A percentile compares a stretch with the other conserved stretches of the same genome.
Conservation (phyloP, 495 filamentous ascomycete genomes). For the Penicillium verhagenii region DNA sequence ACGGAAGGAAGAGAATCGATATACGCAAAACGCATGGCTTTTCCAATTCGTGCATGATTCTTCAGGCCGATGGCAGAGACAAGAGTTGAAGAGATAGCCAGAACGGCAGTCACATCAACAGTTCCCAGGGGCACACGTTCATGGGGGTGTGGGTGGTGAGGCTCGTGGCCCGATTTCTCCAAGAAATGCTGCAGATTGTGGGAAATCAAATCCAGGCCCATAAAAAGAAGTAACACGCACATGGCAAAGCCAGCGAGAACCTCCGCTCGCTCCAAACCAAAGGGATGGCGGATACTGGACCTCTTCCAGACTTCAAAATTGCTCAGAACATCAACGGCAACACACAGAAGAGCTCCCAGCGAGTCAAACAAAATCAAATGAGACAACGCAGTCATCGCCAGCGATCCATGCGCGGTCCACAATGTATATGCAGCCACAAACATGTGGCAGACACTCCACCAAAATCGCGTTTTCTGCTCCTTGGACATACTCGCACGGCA, state of each 20-base stretch:
- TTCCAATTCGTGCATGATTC: constrained; percentile 92
- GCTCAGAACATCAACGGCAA: constrained; percentile 83
- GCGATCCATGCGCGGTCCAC: constrained; percentile 79
- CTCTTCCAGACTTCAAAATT: constrained; percentile 99
- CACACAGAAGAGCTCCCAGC: constrained; percentile 87
- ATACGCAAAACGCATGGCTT: constrained; percentile 74
- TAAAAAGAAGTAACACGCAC: constrained; percentile 91
- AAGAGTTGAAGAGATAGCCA: constrained; percentile 84
- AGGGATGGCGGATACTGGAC: constrained; percentile 88
- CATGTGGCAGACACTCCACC: constrained; percentile 89
- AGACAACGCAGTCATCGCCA: constrained; percentile 88
- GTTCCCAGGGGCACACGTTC: constrained; percentile 68
- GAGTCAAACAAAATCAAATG: constrained; percentile 95
- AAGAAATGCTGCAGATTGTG: constrained; percentile 90
- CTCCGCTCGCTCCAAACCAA: constrained; percentile 87
- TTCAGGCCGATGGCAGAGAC: constrained; percentile 82
- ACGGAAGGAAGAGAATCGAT: constrained; percentile 79
- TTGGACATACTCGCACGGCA: constrained; percentile 80
- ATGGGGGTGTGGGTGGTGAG: constrained; percentile 69
- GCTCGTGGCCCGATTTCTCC: constrained; percentile 59
- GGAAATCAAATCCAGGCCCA: constrained; percentile 91
- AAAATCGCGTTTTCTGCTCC: constrained; percentile 76
- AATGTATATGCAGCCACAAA: constrained; percentile 78
- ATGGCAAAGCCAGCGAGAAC: constrained; percentile 96
- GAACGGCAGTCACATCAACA: constrained; percentile 77